phyloP scores from a whole-genome alignment of 2,329 filamentous ascomycete genomes.

The Talaromyces sp. region DNA sequence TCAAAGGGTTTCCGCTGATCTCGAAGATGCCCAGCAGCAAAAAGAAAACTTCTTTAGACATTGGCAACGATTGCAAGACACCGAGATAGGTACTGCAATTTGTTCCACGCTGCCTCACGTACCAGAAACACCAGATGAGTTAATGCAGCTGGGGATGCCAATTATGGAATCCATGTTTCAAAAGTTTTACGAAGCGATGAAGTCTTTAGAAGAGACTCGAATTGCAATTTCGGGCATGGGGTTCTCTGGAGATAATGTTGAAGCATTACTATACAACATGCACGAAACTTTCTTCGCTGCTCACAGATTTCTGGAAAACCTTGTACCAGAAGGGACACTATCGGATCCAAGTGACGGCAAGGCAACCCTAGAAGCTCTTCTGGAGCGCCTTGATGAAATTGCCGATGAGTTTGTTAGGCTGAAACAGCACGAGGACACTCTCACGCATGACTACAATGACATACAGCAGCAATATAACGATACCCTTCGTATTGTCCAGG shows the following conservation, averaged over 20 bases:
- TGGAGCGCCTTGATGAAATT: slow-evolving; percentile 33
- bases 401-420: slow-evolving; percentile 30
- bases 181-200: slow-evolving; percentile 34
- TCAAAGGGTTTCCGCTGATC: slow-evolving; percentile 27
- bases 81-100: neutral
- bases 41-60: slow-evolving; percentile 36
- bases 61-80: slow-evolving; percentile 23
- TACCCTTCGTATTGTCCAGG: slow-evolving; percentile 20
- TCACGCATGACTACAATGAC: slow-evolving; percentile 18
- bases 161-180: slow-evolving; percentile 30
- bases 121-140: slow-evolving; percentile 23
- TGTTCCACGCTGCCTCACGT: neutral
- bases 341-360: slow-evolving; percentile 33
- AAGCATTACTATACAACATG: slow-evolving; percentile 33
- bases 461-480: slow-evolving; percentile 31
- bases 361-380: slow-evolving; percentile 35
- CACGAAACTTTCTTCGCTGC: slow-evolving; percentile 36
- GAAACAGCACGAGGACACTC: slow-evolving; percentile 28
- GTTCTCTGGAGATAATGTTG: slow-evolving; percentile 27
- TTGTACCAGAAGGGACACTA: slow-evolving; percentile 40
- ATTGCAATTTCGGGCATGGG: slow-evolving; percentile 34
- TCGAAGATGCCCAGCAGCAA: slow-evolving; percentile 35
- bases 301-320: slow-evolving; percentile 39
- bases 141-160: slow-evolving; percentile 32
- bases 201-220: slow-evolving; percentile 30